phyloP scores from a whole-genome alignment of 2,329 filamentous ascomycete species.

The Diaporthe amygdali region DNA sequence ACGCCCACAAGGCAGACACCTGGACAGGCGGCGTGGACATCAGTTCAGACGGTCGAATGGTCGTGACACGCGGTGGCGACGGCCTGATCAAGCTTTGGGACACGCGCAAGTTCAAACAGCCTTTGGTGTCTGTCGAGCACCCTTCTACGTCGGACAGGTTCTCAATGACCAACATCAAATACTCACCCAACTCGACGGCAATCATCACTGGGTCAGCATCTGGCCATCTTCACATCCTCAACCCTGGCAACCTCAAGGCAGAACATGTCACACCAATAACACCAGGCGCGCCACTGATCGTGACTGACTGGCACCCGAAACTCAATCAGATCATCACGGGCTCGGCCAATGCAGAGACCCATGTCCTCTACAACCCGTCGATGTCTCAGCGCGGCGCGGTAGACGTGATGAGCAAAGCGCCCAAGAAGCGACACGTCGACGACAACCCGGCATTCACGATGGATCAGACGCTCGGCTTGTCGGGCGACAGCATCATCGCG shows the following conservation, averaged over 20 bases:
- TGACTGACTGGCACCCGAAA: conserved; percentile 89
- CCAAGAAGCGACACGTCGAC: conserved; percentile 94
- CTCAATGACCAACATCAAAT: conserved; percentile 84
- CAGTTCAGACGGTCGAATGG: conserved; percentile 86
- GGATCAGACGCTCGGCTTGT: conserved; percentile 80
- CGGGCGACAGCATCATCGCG: conserved; percentile 80
- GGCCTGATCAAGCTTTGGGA: conserved; percentile 97
- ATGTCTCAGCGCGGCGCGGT: conserved; percentile 82
- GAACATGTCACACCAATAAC: conserved; percentile 92
- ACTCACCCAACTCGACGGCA: conserved; percentile 82
- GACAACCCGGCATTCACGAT: conserved; percentile 89
- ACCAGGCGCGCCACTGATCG: conserved; percentile 79
- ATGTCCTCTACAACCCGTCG: conserved; percentile 88
- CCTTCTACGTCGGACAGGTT: conserved; percentile 84
- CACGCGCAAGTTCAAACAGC: conserved; percentile 90
- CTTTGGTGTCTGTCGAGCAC: conserved; percentile 80
- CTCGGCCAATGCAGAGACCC: conserved; percentile 88
- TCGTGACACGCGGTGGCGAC: conserved; percentile 90
- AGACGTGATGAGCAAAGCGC: conserved; percentile 88
- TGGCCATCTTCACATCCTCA: conserved; percentile 90
- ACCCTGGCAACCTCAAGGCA: conserved; percentile 85
- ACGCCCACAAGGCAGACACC: conserved; percentile 81
- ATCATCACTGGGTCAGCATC: conserved; percentile 88
- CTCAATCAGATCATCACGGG: conserved; percentile 96
- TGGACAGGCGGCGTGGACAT: conserved; percentile 95